Evolutionary conservation across 768 basidiomycete species (phyloP), one percentile per base, ranked within the genome.

Genomic region (Tulasnella sp.): DNA sequence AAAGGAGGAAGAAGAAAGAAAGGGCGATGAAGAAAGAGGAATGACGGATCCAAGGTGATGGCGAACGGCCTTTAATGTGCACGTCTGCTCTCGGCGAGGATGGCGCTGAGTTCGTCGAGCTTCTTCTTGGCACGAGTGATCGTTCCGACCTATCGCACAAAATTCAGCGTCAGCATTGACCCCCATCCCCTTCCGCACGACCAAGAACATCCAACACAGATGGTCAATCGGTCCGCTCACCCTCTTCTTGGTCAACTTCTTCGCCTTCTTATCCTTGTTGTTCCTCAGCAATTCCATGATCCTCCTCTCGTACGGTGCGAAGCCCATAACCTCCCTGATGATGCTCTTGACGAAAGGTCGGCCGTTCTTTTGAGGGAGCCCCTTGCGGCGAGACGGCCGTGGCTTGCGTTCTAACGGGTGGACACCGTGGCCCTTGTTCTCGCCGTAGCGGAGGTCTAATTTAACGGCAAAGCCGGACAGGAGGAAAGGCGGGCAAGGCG

Each of bases 191-290:
- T 2, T 40, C 34, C n/a, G n/a, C n/a, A n/a, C n/a, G n/a, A n/a
- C n/a, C n/a, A n/a, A n/a, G n/a, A n/a, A 36, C 39, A 41, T 72
- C 29, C 64, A 16, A 37, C 5, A 40, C 72, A 66, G 29, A 40
- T 22, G 2, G 5, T 3, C 3, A 36, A 67, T 67, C 59, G 5
- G 16, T 26, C 72, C n/a, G 88, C 90, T 77, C 79, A 97, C 96
- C 86, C 95, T 90, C 86, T 96, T 98, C 90, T 99, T 99, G 77
- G 95, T 95, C 86, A 98, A 85, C 85, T 98, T 98, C 82, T 94
- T 87, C 74, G 96, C 96, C 84, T 96, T 98, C 89, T 99, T 99
- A 82, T 99, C 96, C 86, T 96, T 97, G 75, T 93, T 95, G 88
- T 97, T 98, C 83, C 95, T 89, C 85, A 97, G 82, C 87, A 99